Conservation (phyloP, 2,329 filamentous ascomycete species). For the Aureobasidium leucospermi region DNA sequence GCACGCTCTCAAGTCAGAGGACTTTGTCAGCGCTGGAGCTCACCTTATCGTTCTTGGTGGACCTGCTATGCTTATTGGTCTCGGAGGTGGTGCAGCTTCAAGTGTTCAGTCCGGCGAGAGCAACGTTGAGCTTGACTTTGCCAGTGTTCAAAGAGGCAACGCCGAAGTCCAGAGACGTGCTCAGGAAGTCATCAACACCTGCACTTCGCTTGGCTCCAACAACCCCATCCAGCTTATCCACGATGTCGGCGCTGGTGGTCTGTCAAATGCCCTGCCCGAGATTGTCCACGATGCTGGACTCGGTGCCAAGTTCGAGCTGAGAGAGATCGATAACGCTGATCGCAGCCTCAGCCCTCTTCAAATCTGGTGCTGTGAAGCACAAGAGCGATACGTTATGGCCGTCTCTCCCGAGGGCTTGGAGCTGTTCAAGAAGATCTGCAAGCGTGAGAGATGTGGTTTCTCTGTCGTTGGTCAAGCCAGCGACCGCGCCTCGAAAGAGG, state of each 20-base stretch:
- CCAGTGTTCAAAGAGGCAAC: conserved; percentile 93
- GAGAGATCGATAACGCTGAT: conserved; percentile 86
- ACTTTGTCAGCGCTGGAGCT: conserved; percentile 75
- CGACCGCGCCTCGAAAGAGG: conserved; percentile 52
- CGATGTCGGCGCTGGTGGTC: conserved; percentile 88
- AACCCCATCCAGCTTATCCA: conserved; percentile 97
- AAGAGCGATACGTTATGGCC: conserved; percentile 90
- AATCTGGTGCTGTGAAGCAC: conserved; percentile 96
- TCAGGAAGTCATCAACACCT: conserved; percentile 97
- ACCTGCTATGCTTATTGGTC: conserved; percentile 93
- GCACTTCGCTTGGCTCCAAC: conserved; percentile 70
- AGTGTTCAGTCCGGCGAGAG: conserved; percentile 82
- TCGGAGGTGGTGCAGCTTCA: conserved; percentile 91
- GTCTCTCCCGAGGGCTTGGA: conserved; percentile 76
- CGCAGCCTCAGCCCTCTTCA: conserved; percentile 89
- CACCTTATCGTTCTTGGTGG: conserved; percentile 90
- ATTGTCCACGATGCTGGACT: conserved; percentile 86
- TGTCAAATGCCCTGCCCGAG: conserved; percentile 78
- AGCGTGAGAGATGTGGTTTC: conserved; percentile 83
- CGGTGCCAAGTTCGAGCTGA: conserved; percentile 87
- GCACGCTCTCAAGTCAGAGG: conserved; percentile 77
- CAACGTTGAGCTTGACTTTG: conserved; percentile 89
- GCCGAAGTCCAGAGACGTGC: conserved; percentile 92
- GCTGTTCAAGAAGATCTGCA: conserved; percentile 58
- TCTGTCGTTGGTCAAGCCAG: conserved; percentile 80